phyloP scores from a whole-genome alignment of 306 rosid genomes.

The Cucurbita ficifolia region DNA sequence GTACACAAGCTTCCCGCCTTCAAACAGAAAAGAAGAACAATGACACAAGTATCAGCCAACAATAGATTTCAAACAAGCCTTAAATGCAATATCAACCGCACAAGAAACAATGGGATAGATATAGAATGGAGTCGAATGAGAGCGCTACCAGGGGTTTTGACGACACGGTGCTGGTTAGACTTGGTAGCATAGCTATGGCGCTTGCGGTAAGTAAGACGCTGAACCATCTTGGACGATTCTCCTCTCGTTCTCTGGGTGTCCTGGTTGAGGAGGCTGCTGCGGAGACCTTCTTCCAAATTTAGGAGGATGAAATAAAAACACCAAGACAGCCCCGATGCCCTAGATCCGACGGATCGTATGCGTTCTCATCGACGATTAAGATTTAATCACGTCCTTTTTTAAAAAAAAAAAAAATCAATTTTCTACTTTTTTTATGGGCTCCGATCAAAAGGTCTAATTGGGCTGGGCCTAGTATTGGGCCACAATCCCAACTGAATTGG shows the following conservation, averaged over 20 bases:
- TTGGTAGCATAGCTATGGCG: constrained; percentile 9
- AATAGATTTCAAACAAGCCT: not conserved
- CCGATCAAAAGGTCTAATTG: not conserved
- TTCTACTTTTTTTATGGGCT: not conserved
- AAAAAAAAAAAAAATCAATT: not conserved
- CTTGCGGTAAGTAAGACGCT: constrained; percentile 8
- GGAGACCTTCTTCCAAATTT: not conserved
- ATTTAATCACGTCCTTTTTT: not conserved
- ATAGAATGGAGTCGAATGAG: not conserved
- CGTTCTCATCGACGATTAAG: not conserved
- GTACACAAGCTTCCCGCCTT: constrained; percentile 7
- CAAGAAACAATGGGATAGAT: not conserved
- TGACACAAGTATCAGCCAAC: not conserved
- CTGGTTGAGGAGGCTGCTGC: not conserved
- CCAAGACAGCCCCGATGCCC: not conserved
- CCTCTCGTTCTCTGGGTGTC: not conserved
- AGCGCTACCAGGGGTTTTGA: constrained; percentile 2
- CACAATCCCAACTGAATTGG: not conserved
- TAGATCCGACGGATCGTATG: not conserved
- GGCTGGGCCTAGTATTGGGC: not conserved
- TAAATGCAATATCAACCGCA: not conserved
- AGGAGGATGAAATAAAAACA: not conserved
- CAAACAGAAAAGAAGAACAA: not conserved
- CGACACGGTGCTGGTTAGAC: constrained; percentile 9
- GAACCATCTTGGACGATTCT: constrained; percentile 3